phyloP scores from a whole-genome alignment of 768 basidiomycete species.

The Pisolithus orientalis region DNA sequence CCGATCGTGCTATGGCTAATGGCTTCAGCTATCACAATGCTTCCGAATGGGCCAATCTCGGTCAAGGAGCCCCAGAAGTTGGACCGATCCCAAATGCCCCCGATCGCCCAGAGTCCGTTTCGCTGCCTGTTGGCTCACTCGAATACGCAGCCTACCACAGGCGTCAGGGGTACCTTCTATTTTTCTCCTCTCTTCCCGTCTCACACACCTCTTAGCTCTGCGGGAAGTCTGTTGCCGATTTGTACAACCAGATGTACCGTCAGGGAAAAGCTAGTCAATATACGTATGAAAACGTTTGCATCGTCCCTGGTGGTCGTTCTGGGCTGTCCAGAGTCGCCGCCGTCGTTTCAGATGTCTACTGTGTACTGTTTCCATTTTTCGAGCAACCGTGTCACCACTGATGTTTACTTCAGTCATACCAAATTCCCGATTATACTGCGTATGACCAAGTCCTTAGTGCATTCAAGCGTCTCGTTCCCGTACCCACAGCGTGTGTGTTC shows the following conservation, averaged over 20 bases:
- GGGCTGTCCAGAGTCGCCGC: slow-evolving; percentile 89
- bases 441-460: slow-evolving; percentile 81
- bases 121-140: slow-evolving; percentile 62
- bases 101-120: slow-evolving; percentile 56
- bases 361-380: slow-evolving; percentile 35
- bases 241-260: slow-evolving; percentile 88
- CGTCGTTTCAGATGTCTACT: slow-evolving; percentile 86
- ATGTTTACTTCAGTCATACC: slow-evolving; percentile 55
- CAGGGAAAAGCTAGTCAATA: slow-evolving; percentile 78
- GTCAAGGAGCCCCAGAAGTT: slow-evolving; percentile 90
- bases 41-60: slow-evolving; percentile 83
- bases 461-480: slow-evolving; percentile 85
- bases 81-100: slow-evolving; percentile 77
- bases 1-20: slow-evolving; percentile 91
- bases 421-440: slow-evolving; percentile 88
- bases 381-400: neutral
- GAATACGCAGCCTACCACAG: slow-evolving; percentile 94
- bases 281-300: slow-evolving; percentile 89
- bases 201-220: slow-evolving; percentile 42
- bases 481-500: slow-evolving; percentile 72
- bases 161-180: slow-evolving; percentile 60
- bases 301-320: slow-evolving; percentile 89
- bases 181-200: neutral
- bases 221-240: slow-evolving; percentile 85
- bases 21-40: slow-evolving; percentile 77